Evolutionary conservation across 176 grass and related monocot species (phyloP).

Genomic region (Puya raimondii): DNA sequence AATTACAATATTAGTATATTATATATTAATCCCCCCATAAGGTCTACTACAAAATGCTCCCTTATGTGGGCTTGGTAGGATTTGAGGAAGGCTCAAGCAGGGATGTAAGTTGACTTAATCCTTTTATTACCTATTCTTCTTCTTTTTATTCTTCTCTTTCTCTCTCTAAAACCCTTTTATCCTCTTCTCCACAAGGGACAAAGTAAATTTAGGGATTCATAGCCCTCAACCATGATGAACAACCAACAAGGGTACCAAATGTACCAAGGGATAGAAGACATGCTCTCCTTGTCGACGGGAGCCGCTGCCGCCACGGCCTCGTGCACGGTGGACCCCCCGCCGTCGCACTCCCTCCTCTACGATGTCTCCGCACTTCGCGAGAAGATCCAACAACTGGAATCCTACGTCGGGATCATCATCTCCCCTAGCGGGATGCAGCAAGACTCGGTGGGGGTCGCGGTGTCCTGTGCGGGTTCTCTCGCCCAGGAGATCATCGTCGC

Average conservation of each 20-base stretch:
- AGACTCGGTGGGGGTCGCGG: not conserved
- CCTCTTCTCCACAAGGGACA: too few relatives aligned
- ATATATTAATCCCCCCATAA: not conserved
- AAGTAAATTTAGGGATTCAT: not conserved
- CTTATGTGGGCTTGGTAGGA: slow-evolving; percentile 11
- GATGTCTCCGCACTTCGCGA: not conserved
- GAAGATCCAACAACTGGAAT: slow-evolving; percentile 15
- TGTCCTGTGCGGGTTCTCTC: not conserved
- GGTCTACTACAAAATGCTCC: not conserved
- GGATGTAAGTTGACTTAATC: slow-evolving; percentile 23
- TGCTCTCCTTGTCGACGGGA: not conserved
- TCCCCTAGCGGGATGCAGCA: not conserved
- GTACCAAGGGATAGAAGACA: slow-evolving; percentile 11
- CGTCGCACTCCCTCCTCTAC: slow-evolving; percentile 9
- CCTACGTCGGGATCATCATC: not conserved
- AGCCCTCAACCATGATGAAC: not conserved
- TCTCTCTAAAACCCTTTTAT: not conserved
- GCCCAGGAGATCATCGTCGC: slow-evolving; percentile 6
- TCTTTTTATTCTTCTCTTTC: not conserved
- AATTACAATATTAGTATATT: not conserved
- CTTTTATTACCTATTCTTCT: not conserved
- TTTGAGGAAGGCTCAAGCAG: slow-evolving; percentile 26
- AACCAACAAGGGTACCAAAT: not conserved
- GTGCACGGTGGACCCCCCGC: not conserved
- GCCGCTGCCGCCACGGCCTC: not conserved